Evolutionary conservation across 805 yeast species (phyloP), one percentile per base, ranked within the genome.

Genomic region (Cyberlindnera mycetangii): DNA sequence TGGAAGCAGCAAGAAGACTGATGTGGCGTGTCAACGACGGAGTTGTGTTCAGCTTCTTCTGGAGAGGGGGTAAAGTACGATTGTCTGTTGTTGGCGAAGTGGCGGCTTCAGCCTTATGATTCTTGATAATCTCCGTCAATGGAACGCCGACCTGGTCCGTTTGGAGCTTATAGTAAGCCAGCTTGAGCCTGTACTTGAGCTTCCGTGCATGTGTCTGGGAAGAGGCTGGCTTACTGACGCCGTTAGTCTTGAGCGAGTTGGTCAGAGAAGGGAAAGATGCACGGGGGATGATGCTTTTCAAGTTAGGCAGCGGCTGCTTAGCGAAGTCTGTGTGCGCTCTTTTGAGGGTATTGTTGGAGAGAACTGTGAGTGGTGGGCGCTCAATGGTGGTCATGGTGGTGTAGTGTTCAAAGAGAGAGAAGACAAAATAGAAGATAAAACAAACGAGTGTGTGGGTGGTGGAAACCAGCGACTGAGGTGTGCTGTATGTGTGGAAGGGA

Each of bases 151-250:
- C 62, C 55, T 76, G 81, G 50, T 75, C 69, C 1, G 81, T 76
- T 44, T 67, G 67, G 34, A 71, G 70, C 53, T 76, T 78, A 58
- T 70, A 77, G 52, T 74, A 74, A 2, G 83, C 83, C 39, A 76
- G 54, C 51, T 74, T 73, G 19, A 78, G 60, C 50, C 79, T 69
- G 46, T 71, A 61, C 51, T 72, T 71, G 47, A 78, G 64, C 51
- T 65, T 67, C 39, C 72, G 58, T 6, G 74, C 75, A 28, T 68
- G 41, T n/a, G 32, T 15, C 18, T 41, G 25, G 22, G 31, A 22
- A n/a, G 31, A 17, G 10, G 47, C 27, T 44, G 44, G 38, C 40
- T 44, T 37, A 10, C 41, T 15, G 16, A 39, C 28, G 24, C 19
- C 18, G 17, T 21, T 21, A 10, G 22, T 6, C 28, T 15, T 27